Conservation (phyloP, 345 rosid genomes). For the Ailanthus altissimus region DNA sequence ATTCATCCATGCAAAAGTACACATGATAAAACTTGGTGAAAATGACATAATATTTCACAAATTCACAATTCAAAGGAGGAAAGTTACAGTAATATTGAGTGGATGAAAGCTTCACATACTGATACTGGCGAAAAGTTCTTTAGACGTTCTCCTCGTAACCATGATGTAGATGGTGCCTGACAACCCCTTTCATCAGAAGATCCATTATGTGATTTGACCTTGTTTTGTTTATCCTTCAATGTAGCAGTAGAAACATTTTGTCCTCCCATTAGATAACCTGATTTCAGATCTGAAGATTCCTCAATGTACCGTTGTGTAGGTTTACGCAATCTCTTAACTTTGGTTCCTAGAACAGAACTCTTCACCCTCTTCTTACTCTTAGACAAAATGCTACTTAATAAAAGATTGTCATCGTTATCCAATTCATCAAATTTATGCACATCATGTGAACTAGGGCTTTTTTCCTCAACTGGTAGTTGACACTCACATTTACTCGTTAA, state of each 20-base stretch:
- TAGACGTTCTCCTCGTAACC: slow-evolving; percentile 38
- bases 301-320: slow-evolving; percentile 57
- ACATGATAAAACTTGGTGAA: background rate
- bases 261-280: slow-evolving; percentile 15
- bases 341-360: slow-evolving; percentile 30
- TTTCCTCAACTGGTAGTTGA: slow-evolving; percentile 26
- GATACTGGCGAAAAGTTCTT: slow-evolving; percentile 37
- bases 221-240: slow-evolving; percentile 30
- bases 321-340: slow-evolving; percentile 44
- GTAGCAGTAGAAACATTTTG: slow-evolving; percentile 24
- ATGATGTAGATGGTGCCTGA: slow-evolving; percentile 37
- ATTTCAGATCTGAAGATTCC: slow-evolving; percentile 40
- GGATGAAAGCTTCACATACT: slow-evolving; percentile 36
- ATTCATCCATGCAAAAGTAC: background rate
- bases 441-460: slow-evolving; percentile 25
- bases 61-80: background rate
- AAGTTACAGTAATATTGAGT: background rate
- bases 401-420: slow-evolving; percentile 50
- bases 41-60: background rate
- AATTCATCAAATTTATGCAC: slow-evolving; percentile 32
- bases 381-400: slow-evolving; percentile 39
- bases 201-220: slow-evolving; percentile 30
- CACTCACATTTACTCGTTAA: slow-evolving; percentile 25
- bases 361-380: slow-evolving; percentile 32
- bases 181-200: slow-evolving; percentile 24